Evolutionary conservation across 352 stramenopile species (phyloP), one percentile per base, ranked within the genome.

Genomic region (Phytopythium vexans): DNA sequence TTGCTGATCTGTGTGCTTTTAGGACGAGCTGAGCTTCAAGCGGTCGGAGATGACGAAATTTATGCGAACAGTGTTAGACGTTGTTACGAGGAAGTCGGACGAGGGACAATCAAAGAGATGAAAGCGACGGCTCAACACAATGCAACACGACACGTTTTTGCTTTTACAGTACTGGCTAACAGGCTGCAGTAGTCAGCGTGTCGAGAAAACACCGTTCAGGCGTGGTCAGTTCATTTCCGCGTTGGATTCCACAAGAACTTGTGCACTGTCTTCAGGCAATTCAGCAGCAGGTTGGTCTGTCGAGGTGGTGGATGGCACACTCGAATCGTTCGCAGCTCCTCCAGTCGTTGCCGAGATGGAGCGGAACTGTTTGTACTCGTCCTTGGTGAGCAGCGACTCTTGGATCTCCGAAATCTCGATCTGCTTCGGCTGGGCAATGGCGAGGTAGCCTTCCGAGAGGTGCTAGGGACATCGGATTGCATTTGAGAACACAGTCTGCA

Each of bases 11-110:
- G 34, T 52, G 1, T 37, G 8, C 12, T 16, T 52, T 6, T 41
- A 92, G 73, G 80, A 94, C 35, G 84, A 94, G 52, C 58, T 94
- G 51, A 90, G 72, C 41, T 94, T 94, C 65, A 86, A 75, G 54
- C 74, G 82, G 37, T 72, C 71, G 39, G 80, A 94, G 60, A 79
- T 92, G 67, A 91, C 80, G 52, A 88, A 88, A 45, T 94, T 94
- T 58, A 88, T 90, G 72, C 76, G 79, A 41, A 88, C 82, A 56
- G 63, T 91, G 43, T 59, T 94, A 41, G 84, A 94, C 60, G 74
- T 88, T 34, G 80, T 92, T 38, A 89, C 89, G 61, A 87, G 86
- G 58, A 76, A 80, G 61, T 35, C 62, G 43, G 66, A 61, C 36
- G 38, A 64, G 49, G 40, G 14, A 35, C 50, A 39, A 11, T 15